phyloP scores from a whole-genome alignment of 805 yeast genomes.

The Spathaspora girioi region DNA sequence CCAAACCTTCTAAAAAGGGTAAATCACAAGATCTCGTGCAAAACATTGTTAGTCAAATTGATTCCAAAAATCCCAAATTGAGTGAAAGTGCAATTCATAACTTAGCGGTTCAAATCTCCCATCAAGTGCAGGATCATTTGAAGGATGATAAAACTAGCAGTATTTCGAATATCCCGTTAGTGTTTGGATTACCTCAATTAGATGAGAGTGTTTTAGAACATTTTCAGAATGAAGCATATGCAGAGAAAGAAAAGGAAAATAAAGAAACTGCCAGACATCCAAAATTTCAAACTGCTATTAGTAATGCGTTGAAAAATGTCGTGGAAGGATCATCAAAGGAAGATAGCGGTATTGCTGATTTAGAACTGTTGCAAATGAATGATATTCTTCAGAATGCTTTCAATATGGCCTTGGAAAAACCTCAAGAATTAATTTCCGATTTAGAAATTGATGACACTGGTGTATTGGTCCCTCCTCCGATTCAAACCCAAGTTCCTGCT shows the following conservation, averaged over 20 bases:
- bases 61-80: slow-evolving; percentile 13
- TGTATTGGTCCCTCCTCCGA: not conserved
- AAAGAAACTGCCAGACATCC: slow-evolving; percentile 8
- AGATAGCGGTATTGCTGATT: slow-evolving; percentile 34
- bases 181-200: slow-evolving; percentile 25
- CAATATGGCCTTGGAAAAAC: slow-evolving; percentile 70
- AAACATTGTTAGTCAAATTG: slow-evolving; percentile 21
- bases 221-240: slow-evolving; percentile 30
- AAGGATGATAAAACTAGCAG: slow-evolving; percentile 12
- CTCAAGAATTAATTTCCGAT: slow-evolving; percentile 40
- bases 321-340: slow-evolving; percentile 6
- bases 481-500: not conserved
- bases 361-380: slow-evolving; percentile 57
- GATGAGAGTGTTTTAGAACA: slow-evolving; percentile 35
- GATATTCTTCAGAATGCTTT: slow-evolving; percentile 75
- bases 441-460: slow-evolving; percentile 25
- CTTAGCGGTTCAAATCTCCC: slow-evolving; percentile 27
- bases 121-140: slow-evolving; percentile 26
- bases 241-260: no score
- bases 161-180: slow-evolving; percentile 2
- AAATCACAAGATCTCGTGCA: slow-evolving; percentile 24
- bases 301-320: slow-evolving; percentile 54
- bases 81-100: slow-evolving; percentile 22
- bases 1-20: slow-evolving; percentile 6
- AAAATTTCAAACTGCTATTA: slow-evolving; percentile 47